Conservation (phyloP, 352 stramenopile species). For the Aphanomyces euteiches region DNA sequence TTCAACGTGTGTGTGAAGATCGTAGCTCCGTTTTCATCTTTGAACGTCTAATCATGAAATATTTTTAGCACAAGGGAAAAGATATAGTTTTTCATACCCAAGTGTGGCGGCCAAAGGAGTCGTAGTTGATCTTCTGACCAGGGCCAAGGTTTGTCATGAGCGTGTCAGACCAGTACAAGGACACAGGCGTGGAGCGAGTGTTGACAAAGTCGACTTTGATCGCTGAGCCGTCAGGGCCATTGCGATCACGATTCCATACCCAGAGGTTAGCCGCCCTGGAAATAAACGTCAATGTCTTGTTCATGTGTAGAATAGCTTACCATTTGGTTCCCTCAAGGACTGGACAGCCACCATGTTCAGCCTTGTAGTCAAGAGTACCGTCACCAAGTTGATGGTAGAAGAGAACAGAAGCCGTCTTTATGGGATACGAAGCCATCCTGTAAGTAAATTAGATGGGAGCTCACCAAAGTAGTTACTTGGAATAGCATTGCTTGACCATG, state of each 20-base stretch:
- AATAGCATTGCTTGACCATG: constrained; percentile 26
- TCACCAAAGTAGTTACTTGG: constrained; percentile 2
- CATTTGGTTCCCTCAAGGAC: constrained; percentile 77
- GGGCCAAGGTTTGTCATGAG: not conserved
- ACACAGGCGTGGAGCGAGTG: constrained; percentile 46
- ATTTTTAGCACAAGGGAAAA: not conserved
- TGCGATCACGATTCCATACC: constrained; percentile 66
- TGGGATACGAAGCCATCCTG: constrained; percentile 27
- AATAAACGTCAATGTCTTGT: constrained; percentile 51
- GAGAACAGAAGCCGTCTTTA: constrained; percentile 65
- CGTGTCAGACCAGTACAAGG: constrained; percentile 54
- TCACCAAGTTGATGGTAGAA: constrained; percentile 84
- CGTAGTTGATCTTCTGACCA: constrained; percentile 12
- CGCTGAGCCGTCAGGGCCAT: constrained; percentile 35
- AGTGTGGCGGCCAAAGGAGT: constrained; percentile 13
- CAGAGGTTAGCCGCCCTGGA: constrained; percentile 72
- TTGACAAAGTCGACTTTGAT: constrained; percentile 71
- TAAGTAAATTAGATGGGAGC: not conserved
- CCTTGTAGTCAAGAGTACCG: constrained; percentile 5
- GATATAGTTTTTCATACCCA: not conserved
- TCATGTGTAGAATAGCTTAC: constrained; percentile 52
- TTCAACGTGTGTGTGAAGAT: constrained; percentile 19
- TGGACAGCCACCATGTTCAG: constrained; percentile 72
- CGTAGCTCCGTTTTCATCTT: constrained; percentile 10
- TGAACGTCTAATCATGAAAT: constrained; percentile 29